Evolutionary conservation across 306 rosid genomes (phyloP).

Genomic region (Quercus aquifolioides): DNA sequence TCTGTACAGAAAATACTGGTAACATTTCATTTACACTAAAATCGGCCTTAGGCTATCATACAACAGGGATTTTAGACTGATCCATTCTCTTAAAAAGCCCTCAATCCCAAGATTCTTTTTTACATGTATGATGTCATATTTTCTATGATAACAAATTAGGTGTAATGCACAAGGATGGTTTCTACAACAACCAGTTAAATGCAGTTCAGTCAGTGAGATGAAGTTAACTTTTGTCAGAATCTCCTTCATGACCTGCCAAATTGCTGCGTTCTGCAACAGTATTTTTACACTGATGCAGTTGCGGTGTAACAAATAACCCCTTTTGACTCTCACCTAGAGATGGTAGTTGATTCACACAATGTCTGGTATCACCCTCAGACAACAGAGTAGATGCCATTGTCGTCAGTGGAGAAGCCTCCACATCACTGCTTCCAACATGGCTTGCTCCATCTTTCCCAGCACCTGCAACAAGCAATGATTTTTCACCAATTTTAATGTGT

Average conservation of each 20-base stretch:
- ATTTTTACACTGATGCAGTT: conserved; percentile 50
- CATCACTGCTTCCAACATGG: conserved; percentile 46
- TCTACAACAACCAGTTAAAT: not conserved
- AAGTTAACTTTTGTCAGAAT: conserved; percentile 22
- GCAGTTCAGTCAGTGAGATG: not conserved
- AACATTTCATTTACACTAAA: conserved; percentile 17
- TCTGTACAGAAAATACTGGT: too few relatives aligned
- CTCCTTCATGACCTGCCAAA: conserved; percentile 3
- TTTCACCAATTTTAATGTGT: not conserved
- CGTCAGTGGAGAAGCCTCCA: conserved; percentile 44
- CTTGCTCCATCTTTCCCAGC: conserved; percentile 49
- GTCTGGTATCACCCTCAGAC: conserved; percentile 25
- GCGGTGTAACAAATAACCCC: conserved; percentile 54
- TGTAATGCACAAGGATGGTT: not conserved
- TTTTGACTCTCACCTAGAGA: conserved; percentile 36
- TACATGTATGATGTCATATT: not conserved
- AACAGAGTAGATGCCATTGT: conserved; percentile 24
- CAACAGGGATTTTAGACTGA: not conserved
- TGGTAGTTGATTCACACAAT: conserved; percentile 24
- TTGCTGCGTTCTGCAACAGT: not conserved
- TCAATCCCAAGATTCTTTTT: not conserved
- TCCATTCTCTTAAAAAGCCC: not conserved
- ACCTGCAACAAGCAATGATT: conserved; percentile 35
- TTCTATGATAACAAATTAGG: not conserved
- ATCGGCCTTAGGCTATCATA: not conserved